Evolutionary conservation across 2,329 filamentous ascomycete genomes (phyloP).

Genomic region (Diaporthe batatas): DNA sequence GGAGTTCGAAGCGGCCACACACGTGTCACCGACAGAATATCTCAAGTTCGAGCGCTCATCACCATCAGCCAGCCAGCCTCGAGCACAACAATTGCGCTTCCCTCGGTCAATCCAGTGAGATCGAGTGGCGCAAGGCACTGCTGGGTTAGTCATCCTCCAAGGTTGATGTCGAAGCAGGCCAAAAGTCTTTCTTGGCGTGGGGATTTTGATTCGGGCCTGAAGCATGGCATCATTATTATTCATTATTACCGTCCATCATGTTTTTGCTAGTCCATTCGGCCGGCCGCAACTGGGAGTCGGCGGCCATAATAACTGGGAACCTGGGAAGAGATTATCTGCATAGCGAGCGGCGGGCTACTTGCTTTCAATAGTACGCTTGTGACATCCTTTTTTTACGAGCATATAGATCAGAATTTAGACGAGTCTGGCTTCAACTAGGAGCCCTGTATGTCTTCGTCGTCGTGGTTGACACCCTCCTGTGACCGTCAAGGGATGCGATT

Average conservation of each 20-base stretch:
- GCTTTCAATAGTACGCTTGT: conserved; percentile 24
- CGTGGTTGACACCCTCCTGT: not conserved
- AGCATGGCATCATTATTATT: conserved; percentile 7
- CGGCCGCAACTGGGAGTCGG: not conserved
- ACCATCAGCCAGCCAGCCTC: not conserved
- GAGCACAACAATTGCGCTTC: not conserved
- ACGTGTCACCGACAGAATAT: not conserved
- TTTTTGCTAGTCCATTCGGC: not conserved
- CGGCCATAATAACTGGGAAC: conserved; percentile 12
- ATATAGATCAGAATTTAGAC: conserved; percentile 32
- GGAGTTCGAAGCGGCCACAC: not conserved
- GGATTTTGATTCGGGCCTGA: not conserved
- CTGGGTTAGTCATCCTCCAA: not conserved
- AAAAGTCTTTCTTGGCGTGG: not conserved
- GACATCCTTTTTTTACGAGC: conserved; percentile 8
- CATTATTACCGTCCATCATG: not conserved
- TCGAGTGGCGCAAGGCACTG: not conserved
- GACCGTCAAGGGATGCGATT: conserved; percentile 5
- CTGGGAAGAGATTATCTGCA: conserved; percentile 18
- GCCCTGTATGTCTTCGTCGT: conserved; percentile 4
- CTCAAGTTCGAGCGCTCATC: not conserved
- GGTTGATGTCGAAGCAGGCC: not conserved
- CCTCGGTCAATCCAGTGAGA: not conserved
- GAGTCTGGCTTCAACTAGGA: not conserved
- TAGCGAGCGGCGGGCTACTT: conserved; percentile 33